Percentiles rank a stretch among this genome's conserved stretches.
Evolutionary conservation across 1,139 yeast genomes (phyloP).

Genomic region (Kodamaea sp.): DNA sequence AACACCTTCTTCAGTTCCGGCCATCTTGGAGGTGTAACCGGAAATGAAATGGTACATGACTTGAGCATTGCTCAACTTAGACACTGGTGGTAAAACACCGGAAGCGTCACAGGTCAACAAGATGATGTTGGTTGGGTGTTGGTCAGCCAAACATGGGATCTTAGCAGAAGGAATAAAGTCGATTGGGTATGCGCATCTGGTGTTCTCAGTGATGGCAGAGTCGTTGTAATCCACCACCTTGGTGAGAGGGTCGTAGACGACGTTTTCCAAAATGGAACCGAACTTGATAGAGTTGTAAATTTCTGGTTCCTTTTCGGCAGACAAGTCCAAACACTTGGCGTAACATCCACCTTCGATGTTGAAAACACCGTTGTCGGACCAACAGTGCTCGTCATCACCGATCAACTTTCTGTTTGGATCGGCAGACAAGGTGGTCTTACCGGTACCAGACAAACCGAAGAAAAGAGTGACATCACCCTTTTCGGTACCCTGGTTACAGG

Average conservation of each 20-base stretch:
- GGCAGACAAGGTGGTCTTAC: slow-evolving; percentile 96
- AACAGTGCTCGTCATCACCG: slow-evolving; percentile 99
- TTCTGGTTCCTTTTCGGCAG: slow-evolving; percentile 95
- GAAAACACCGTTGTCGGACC: slow-evolving; percentile 98
- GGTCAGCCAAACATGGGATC: slow-evolving; percentile 88
- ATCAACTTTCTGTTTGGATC: slow-evolving; percentile 92
- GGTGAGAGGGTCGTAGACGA: slow-evolving; percentile 75
- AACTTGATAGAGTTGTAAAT: slow-evolving; percentile 92
- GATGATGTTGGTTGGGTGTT: slow-evolving; percentile 90
- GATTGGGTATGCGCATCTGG: slow-evolving; percentile 98
- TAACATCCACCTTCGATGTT: slow-evolving; percentile 99
- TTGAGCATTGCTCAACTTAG: slow-evolving; percentile 90
- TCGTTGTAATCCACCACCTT: slow-evolving; percentile 87
- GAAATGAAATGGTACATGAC: slow-evolving; percentile 99
- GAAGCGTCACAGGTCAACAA: slow-evolving; percentile 97
- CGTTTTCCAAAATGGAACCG: slow-evolving; percentile 94
- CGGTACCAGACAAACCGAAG: slow-evolving; percentile 97
- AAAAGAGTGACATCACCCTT: slow-evolving; percentile 86
- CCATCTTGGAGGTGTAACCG: slow-evolving; percentile 99
- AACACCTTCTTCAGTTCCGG: slow-evolving; percentile 98
- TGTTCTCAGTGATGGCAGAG: slow-evolving; percentile 87
- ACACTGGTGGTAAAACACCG: slow-evolving; percentile 97
- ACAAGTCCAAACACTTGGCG: slow-evolving; percentile 92
- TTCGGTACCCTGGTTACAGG: slow-evolving; percentile 84
- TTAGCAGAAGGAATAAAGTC: slow-evolving; percentile 95